Evolutionary conservation across 1,284 basidiomycete species (phyloP).

Genomic region (Tilletiopsis washingtonensis): DNA sequence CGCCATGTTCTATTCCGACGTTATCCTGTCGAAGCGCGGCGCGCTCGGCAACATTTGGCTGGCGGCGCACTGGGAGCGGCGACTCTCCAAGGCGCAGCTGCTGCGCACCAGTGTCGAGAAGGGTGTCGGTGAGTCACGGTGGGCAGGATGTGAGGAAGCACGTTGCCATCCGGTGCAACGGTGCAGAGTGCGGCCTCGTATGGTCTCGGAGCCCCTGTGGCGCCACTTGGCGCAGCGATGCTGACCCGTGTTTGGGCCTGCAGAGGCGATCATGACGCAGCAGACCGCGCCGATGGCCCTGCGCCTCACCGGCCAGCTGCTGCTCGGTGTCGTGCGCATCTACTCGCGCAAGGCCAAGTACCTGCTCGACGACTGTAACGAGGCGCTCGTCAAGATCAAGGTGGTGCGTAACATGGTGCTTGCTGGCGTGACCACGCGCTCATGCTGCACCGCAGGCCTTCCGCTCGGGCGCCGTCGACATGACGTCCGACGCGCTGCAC

Average conservation of each 20-base stretch:
- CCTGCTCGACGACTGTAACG: constrained; percentile 92
- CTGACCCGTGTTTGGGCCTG: too few species aligned
- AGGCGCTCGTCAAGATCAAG: constrained; percentile 88
- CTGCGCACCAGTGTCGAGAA: constrained; percentile 88
- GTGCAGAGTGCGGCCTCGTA: too few species aligned
- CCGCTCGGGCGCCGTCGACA: too few species aligned
- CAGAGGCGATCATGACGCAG: constrained; percentile 59
- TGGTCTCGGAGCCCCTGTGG: too few species aligned
- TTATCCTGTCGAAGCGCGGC: constrained; percentile 82
- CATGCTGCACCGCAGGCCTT: too few species aligned
- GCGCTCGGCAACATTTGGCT: constrained; percentile 96
- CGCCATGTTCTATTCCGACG: constrained; percentile 85
- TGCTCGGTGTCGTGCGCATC: constrained; percentile 91
- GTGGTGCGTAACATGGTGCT: constrained; percentile 57
- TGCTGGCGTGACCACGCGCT: constrained; percentile 9
- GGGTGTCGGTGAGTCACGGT: constrained; percentile 65
- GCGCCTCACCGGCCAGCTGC: constrained; percentile 83
- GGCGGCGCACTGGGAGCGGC: constrained; percentile 95
- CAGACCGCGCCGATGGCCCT: constrained; percentile 79
- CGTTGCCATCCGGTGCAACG: too few species aligned
- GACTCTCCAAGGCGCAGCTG: constrained; percentile 89
- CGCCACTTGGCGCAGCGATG: too few species aligned
- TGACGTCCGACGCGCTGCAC: constrained; percentile 84
- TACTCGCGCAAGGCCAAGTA: constrained; percentile 97
- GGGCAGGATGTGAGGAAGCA: too few species aligned